phyloP scores from a whole-genome alignment of 345 rosid species.

The Balakata baccata region DNA sequence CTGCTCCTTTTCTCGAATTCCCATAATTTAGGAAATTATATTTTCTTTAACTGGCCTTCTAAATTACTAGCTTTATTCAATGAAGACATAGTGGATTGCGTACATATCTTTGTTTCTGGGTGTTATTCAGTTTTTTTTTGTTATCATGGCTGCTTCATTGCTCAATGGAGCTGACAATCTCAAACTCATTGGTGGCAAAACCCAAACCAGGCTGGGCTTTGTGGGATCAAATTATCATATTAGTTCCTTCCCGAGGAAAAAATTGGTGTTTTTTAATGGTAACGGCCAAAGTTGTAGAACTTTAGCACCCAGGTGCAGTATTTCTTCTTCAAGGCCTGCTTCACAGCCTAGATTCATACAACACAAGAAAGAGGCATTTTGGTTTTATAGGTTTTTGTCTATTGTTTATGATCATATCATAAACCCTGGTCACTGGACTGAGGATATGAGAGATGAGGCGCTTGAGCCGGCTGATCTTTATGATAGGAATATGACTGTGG shows the following conservation, averaged over 20 bases:
- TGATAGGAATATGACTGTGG: slow-evolving; percentile 31
- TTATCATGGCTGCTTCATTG: slow-evolving; percentile 26
- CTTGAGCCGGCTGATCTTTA: slow-evolving; percentile 35
- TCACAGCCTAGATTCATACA: slow-evolving; percentile 41
- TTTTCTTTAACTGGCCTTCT: background rate
- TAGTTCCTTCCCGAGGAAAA: slow-evolving; percentile 16
- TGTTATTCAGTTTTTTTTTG: slow-evolving; percentile 5
- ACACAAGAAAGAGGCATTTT: slow-evolving; percentile 41
- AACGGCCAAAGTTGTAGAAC: slow-evolving; percentile 8
- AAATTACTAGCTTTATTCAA: background rate
- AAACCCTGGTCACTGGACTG: slow-evolving; percentile 43
- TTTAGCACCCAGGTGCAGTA: slow-evolving; percentile 21
- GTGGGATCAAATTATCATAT: slow-evolving; percentile 12
- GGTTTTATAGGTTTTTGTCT: slow-evolving; percentile 41
- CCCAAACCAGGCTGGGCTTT: slow-evolving; percentile 22
- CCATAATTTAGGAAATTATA: background rate
- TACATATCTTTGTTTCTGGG: background rate
- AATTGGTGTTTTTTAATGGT: background rate
- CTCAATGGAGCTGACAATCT: slow-evolving; percentile 31
- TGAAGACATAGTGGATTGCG: background rate
- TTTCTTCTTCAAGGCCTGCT: slow-evolving; percentile 38
- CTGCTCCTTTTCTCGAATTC: too few species aligned
- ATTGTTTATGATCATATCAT: slow-evolving; percentile 36
- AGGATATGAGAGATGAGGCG: slow-evolving; percentile 41
- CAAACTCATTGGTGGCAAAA: slow-evolving; percentile 10